phyloP scores from a whole-genome alignment of 2,329 filamentous ascomycete species.

The Xylariaceae sp. region DNA sequence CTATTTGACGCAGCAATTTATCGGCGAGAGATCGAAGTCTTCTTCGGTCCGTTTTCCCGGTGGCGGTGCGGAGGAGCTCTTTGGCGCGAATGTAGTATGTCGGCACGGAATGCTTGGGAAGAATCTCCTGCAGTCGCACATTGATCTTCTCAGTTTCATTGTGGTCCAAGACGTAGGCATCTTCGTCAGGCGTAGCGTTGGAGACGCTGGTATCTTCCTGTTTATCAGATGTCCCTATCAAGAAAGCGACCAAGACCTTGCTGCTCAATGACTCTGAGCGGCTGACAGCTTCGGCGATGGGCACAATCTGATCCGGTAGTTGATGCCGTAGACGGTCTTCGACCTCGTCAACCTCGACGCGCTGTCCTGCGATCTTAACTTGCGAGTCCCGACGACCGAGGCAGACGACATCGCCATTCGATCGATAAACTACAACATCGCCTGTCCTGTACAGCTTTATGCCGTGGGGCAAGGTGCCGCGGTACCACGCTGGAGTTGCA shows the following conservation, averaged over 20 bases:
- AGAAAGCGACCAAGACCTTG: constrained; percentile 3
- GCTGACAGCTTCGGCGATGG: constrained; percentile 7
- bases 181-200: not conserved
- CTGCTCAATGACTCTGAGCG: not conserved
- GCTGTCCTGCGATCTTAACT: constrained; percentile 11
- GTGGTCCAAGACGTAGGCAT: constrained; percentile 1
- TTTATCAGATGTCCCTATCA: constrained; percentile 7
- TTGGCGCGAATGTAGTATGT: constrained; percentile 6
- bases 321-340: constrained; percentile 6
- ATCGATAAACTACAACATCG: constrained; percentile 6
- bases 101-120: constrained; percentile 11
- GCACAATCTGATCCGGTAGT: constrained; percentile 1
- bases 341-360: constrained; percentile 7
- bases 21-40: constrained; percentile 8
- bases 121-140: constrained; percentile 3
- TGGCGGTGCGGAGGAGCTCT: constrained; percentile 5
- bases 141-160: constrained; percentile 1
- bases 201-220: too few relatives aligned
- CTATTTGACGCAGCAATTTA: constrained; percentile 1
- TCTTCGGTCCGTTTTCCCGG: constrained; percentile 8
- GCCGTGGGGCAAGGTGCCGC: constrained; percentile 1
- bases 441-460: constrained; percentile 9
- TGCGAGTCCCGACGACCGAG: constrained; percentile 8
- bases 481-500: constrained; percentile 6
- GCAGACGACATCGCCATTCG: constrained; percentile 4